Evolutionary conservation across 805 yeast genomes (phyloP), one percentile per base, ranked within the genome.

Genomic region (Nakazawaea peltata): DNA sequence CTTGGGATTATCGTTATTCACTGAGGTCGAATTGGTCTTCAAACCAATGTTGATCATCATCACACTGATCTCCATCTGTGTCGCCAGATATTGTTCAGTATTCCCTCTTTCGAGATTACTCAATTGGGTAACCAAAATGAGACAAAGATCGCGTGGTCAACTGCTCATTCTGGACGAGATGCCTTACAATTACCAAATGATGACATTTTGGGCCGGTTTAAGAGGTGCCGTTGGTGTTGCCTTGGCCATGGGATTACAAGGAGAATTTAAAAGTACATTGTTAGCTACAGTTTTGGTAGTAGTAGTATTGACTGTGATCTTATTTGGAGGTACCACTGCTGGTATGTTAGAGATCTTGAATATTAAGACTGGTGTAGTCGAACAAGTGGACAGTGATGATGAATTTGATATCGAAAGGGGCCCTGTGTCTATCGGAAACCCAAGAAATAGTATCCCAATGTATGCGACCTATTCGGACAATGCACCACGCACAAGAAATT

Each of bases 201-300:
- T 92, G 98, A 86, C 90, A 33, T 92, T 92, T 56, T 92, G 99
- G 99, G 98, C 98, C 2, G 99, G 99, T 3, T 66, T 92, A 38
- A 71, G 99, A 52, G 99, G 99, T 41, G 99, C 99, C 1, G 99
- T 92, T 24, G 99, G 99, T 44, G 99, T 92, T 4, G 99, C 98
- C 0, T 70, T 92, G 50, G 98, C 98, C 0, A 86, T 94, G 77
- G 98, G 98, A 11, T 64, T 92, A 27, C 95, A 85, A 59, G 98
- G 97, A 41, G 96, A 90, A 51, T 78, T 84, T 37, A 90, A 88
- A 44, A 78, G 80, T 52, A 78, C 95, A 0, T 63, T 92, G 35
- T 61, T 90, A 36, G 99, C 98, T 3, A 94, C 98, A 0, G 96
- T 94, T 1, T 63, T 94, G 28, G 97, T 94, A 11, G 97, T 90